Conservation (phyloP, 2,329 filamentous ascomycete species). For the Neoarthrinium moseri region DNA sequence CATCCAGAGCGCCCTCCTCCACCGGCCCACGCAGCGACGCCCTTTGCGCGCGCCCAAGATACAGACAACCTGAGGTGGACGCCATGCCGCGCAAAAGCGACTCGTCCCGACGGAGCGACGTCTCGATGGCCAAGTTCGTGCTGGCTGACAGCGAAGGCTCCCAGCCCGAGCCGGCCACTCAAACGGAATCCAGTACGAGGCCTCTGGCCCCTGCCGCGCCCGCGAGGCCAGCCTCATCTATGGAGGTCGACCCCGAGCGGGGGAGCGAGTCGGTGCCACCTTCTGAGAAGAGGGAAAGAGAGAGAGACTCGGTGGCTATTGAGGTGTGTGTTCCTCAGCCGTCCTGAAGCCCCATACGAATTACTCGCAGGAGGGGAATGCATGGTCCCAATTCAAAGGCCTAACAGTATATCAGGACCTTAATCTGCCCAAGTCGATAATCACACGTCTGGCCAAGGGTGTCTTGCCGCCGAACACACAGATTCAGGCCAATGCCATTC, state of each 20-base stretch:
- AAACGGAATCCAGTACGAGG: too few species aligned
- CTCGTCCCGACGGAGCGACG: conserved; percentile 41
- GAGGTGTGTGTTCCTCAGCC: conserved; percentile 34
- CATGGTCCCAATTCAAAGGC: conserved; percentile 13
- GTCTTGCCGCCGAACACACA: conserved; percentile 78
- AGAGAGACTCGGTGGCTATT: conserved; percentile 42
- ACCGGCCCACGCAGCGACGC: too few species aligned
- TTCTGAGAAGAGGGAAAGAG: conserved; percentile 37
- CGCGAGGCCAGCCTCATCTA: conserved; percentile 21
- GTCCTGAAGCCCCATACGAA: background rate
- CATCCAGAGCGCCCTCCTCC: too few species aligned
- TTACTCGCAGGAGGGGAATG: background rate
- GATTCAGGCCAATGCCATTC: conserved; percentile 77
- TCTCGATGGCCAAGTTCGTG: conserved; percentile 43
- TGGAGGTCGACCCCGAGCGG: conserved; percentile 35
- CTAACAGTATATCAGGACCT: conserved; percentile 55
- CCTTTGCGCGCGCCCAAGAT: too few species aligned
- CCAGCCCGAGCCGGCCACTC: conserved; percentile 6
- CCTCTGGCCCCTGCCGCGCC: too few species aligned
- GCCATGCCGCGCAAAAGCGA: conserved; percentile 59
- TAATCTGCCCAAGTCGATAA: conserved; percentile 76
- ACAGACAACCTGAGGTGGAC: too few species aligned
- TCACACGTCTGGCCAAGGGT: conserved; percentile 76
- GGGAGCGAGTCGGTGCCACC: conserved; percentile 19
- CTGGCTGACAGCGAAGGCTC: conserved; percentile 35